Evolutionary conservation across 441 rosid genomes (phyloP).

Genomic region (Brassica balearica): DNA sequence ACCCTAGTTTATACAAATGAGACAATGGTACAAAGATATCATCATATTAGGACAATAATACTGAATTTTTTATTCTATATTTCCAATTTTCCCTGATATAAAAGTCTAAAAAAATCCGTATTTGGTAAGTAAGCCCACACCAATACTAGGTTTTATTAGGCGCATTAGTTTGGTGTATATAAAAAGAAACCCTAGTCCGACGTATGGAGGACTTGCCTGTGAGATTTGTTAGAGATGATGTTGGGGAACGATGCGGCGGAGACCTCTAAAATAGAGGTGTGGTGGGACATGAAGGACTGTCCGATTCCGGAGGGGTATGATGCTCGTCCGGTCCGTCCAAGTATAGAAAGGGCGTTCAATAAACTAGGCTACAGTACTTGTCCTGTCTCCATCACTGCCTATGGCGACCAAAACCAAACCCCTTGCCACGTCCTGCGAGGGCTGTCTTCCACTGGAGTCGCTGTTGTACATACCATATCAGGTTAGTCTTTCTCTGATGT

Average conservation of each 20-base stretch:
- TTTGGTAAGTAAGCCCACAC: too few relatives aligned
- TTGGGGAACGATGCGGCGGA: neutral
- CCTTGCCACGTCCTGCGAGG: neutral
- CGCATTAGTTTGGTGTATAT: too few relatives aligned
- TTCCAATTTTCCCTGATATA: too few relatives aligned
- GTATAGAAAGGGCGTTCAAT: neutral
- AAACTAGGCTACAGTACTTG: neutral
- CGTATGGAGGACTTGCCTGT: too few relatives aligned
- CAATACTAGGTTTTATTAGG: too few relatives aligned
- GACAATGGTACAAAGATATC: too few relatives aligned
- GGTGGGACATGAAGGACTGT: neutral
- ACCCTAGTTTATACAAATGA: too few relatives aligned
- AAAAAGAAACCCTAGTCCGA: too few relatives aligned
- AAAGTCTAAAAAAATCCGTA: too few relatives aligned
- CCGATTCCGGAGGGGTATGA: neutral
- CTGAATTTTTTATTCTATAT: too few relatives aligned
- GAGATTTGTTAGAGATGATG: neutral
- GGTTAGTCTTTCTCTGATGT: neutral
- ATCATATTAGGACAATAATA: too few relatives aligned
- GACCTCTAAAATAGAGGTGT: neutral
- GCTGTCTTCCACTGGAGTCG: neutral
- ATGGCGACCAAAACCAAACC: neutral
- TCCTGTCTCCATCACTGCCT: constrained; percentile 1
- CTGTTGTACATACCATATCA: neutral
- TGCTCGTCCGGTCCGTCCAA: neutral